Evolutionary conservation across 805 yeast species (phyloP).

Genomic region (Zygotorulaspora sp.): DNA sequence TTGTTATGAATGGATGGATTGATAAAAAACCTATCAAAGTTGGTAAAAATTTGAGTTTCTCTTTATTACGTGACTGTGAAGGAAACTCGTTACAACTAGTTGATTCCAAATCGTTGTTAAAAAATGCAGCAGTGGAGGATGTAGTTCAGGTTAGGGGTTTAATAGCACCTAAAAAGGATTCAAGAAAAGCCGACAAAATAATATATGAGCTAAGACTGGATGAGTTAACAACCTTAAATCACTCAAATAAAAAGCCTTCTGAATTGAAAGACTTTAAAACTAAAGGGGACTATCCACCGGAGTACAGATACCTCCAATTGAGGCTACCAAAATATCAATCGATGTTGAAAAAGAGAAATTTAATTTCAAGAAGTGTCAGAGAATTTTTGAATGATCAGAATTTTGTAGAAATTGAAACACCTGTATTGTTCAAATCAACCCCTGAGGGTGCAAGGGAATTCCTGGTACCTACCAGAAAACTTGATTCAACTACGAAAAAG

Average conservation of each 20-base stretch:
- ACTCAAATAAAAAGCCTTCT: slow-evolving; percentile 59
- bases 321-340: slow-evolving; percentile 55
- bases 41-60: slow-evolving; percentile 64
- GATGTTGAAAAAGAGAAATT: slow-evolving; percentile 52
- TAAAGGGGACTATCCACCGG: slow-evolving; percentile 58
- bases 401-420: slow-evolving; percentile 89
- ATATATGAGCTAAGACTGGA: slow-evolving; percentile 58
- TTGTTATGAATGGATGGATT: slow-evolving; percentile 78
- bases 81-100: slow-evolving; percentile 65
- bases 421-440: slow-evolving; percentile 86
- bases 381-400: slow-evolving; percentile 37
- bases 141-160: slow-evolving; percentile 63
- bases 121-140: slow-evolving; percentile 64
- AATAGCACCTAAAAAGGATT: slow-evolving; percentile 34
- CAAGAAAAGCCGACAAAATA: slow-evolving; percentile 16
- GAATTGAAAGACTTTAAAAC: slow-evolving; percentile 60
- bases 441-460: slow-evolving; percentile 98
- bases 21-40: slow-evolving; percentile 67
- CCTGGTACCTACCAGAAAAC: slow-evolving; percentile 79
- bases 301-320: slow-evolving; percentile 75
- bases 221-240: slow-evolving; percentile 53
- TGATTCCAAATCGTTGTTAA: slow-evolving; percentile 39
- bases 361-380: slow-evolving; percentile 48
- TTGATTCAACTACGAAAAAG: slow-evolving; percentile 26
- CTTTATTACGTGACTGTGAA: slow-evolving; percentile 63